These are phyloP conservation scores for Quercus tomentella DNA, from an alignment of 331 rosid species.

Conservation along the genomic window DNA sequence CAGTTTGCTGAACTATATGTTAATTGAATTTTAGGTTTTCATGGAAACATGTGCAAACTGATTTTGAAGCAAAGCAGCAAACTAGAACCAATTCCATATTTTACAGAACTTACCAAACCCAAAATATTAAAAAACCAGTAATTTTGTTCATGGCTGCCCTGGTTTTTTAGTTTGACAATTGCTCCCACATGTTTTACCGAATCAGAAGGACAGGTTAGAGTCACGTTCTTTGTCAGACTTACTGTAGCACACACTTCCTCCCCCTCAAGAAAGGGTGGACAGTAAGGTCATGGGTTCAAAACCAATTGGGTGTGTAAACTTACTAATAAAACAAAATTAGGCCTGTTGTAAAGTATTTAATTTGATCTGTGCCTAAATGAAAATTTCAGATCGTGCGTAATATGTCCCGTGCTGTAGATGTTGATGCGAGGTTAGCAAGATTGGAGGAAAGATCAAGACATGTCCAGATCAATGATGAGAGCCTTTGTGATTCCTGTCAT, in stretches of 20 bases:
- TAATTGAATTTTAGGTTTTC: not conserved
- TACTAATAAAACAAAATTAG: not conserved
- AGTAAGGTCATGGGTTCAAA: no score
- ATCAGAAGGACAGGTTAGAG: not conserved
- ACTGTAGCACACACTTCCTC: no score
- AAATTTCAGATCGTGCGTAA: constrained; percentile 75
- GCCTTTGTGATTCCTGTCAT: constrained; percentile 91
- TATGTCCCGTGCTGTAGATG: constrained; percentile 82
- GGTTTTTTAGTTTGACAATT: not conserved
- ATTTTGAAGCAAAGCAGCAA: not conserved
- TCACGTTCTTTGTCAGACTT: not conserved
- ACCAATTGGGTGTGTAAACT: no score
- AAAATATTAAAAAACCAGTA: not conserved
- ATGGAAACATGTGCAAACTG: not conserved
- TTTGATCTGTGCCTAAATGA: constrained; percentile 9
- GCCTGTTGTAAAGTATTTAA: not conserved
- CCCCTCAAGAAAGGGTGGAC: no score
- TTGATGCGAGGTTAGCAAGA: constrained; percentile 87
- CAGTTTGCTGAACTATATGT: not conserved
- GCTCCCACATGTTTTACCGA: not conserved
- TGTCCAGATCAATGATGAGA: constrained; percentile 92
- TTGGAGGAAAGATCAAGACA: constrained; percentile 94
- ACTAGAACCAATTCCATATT: not conserved
- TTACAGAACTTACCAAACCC: not conserved
- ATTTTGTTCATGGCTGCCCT: not conserved